Base-by-base conservation (phyloP, 106 monocot genomes). In the Alisma plantagoaquatica region DNA sequence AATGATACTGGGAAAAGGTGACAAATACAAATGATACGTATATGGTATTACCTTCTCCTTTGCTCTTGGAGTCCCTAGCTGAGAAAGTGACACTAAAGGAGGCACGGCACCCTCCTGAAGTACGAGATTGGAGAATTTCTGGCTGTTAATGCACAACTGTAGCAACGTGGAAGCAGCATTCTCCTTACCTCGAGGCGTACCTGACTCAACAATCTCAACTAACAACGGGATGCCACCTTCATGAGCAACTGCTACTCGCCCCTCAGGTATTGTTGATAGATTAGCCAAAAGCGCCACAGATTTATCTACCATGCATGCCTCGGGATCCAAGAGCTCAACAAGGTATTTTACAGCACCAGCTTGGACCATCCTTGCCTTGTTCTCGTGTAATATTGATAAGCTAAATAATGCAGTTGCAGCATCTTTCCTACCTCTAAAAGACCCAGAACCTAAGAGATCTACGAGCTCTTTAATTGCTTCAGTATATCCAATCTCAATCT, bases 31-130 rank as follows among this genome's bases (percentile, higher is more conserved):
- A n/a, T n/a, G n/a, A n/a, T n/a, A n/a, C n/a, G n/a, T n/a, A n/a
- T n/a, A n/a, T n/a, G n/a, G n/a, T n/a, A n/a, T n/a, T 74, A 90
- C 90, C 90, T 91, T 91, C 35, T 80, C 90, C 59, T 75, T 91
- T 3, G 84, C 90, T 52, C 90, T 60, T 3, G 90, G 84, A 19
- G 90, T 84, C 31, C 90, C 90, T 53, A 73, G 70, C 19, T 83
- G 90, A 41, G 80, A 70, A 18, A 91, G 35, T 2, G 84, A 77
- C 61, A 91, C 71, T 35, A 91, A 49, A 56, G 84, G 84, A 2
- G 90, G 90, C 16, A 91, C 77, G 9, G 80, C 84, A 31, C 90
- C 90, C 70, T 91, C 90, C 54, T 91, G 77, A 51, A 91, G 62
- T 41, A 91, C 84, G 20, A 84, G 27, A 57, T 41, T 74, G 56